Base-by-base conservation (phyloP, 108 stramenopile species). In the Skeletonema menzelii region DNA sequence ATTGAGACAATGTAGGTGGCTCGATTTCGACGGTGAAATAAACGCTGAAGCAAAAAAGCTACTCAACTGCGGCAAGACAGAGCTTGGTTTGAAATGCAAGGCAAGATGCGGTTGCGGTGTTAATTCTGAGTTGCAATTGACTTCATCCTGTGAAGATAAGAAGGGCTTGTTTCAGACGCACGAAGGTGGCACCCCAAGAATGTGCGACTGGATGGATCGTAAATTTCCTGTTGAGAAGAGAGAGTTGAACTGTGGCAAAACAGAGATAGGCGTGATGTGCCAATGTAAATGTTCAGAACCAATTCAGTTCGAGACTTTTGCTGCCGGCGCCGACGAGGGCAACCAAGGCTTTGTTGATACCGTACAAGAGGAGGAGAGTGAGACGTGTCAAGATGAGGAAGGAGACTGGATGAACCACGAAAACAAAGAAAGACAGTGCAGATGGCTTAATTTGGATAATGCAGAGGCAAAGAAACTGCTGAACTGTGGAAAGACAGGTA, bases 31-130 rank as follows among this genome's bases (percentile, higher is more conserved):
- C 55, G 70, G 32, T 46, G 38, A 53, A 53, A 53, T 53, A 8
- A 53, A 22, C 22, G 19, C 62, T 42, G 65, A 70, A 11, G 69
- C 71, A 26, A 79, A 79, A 70, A 62, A 66, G 70, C 60, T 42
- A 22, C 42, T 79, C 30, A 79, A 79, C 56, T 79, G 77, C 15
- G 63, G 58, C 24, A 35, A 11, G 8, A 79, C 77, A 32, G 70
- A 79, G 57, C 72, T 79, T 42, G 77, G 77, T 12, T 20, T 79
- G n/a, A 71, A 63, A 31, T 79, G 77, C 53, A 46, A 42, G 8
- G 66, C 8, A 17, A 31, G 60, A 7, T 46, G 40, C 26, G 30
- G 44, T 4, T 42, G 26, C 19, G 26, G 22, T 42, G 20, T n/a
- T n/a, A n/a, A n/a, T n/a, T n/a, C n/a, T n/a, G n/a, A n/a, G n/a